Evolutionary conservation across 805 yeast genomes (phyloP).

Genomic region (Candida easanensis): DNA sequence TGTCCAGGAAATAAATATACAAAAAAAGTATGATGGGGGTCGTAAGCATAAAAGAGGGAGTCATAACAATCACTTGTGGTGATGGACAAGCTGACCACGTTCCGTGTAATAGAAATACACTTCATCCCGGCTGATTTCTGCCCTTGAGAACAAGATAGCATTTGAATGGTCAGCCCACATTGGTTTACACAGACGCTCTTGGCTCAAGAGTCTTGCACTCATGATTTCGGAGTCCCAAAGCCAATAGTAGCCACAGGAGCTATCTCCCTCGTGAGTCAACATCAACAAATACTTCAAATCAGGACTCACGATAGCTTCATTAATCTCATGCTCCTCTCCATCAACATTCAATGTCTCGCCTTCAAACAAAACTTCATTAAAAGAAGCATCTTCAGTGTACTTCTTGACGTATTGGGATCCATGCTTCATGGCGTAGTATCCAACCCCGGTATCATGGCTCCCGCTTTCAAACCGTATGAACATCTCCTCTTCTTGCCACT

Average conservation of each 20-base stretch:
- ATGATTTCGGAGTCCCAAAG: conserved; percentile 32
- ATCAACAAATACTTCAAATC: conserved; percentile 56
- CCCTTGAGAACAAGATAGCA: conserved; percentile 6
- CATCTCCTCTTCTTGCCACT: conserved; percentile 9
- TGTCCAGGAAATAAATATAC: background rate
- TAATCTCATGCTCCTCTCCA: conserved; percentile 44
- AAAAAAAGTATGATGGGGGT: no score
- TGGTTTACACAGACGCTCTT: conserved; percentile 42
- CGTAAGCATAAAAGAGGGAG: no score
- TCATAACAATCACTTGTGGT: conserved; percentile 2
- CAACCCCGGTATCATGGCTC: conserved; percentile 1
- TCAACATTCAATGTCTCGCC: conserved; percentile 43
- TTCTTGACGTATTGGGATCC: conserved; percentile 6
- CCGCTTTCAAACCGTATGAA: conserved; percentile 8
- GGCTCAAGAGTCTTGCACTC: conserved; percentile 25
- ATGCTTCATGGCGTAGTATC: conserved; percentile 9
- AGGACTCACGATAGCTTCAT: conserved; percentile 60
- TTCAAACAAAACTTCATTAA: conserved; percentile 45
- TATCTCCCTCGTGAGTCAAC: conserved; percentile 57
- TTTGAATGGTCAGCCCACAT: conserved; percentile 47
- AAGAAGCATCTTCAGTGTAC: conserved; percentile 36
- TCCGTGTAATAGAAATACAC: conserved; percentile 10
- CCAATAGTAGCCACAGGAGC: conserved; percentile 41
- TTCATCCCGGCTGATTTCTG: conserved; percentile 10
- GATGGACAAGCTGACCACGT: conserved; percentile 11